Base-by-base conservation (phyloP, 2,329 filamentous ascomycete genomes). In the Triangularia setosa region DNA sequence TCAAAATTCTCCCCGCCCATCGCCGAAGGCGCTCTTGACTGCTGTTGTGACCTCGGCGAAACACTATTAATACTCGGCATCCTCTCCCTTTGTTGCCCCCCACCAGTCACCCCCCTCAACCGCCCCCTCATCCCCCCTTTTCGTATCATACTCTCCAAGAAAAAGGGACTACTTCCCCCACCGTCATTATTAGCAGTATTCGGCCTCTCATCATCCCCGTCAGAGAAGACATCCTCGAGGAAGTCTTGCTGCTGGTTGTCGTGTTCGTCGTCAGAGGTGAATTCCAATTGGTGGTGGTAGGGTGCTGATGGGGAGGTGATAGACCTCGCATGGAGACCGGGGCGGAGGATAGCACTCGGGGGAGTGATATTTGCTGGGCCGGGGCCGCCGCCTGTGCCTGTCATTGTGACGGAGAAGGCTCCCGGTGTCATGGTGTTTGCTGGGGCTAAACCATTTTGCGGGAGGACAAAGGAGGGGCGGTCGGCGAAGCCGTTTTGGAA, bases 401-500 rank as follows among this genome's bases (percentile, higher is more conserved):
- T 62, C 68, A 27, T 70, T 35, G 61, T 64, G 82, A 40, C 35
- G 4, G 35, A 40, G 77, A 89, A 83, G 25, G 85, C 85, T 7
- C 81, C 86, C 0, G 87, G 86, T 62, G 83, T 87, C 86, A 89
- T 87, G 2, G 84, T 81, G 69, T 88, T 87, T 60, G 80, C 78
- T 69, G 83, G 86, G 12, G 23, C 57, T 64, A 48, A 11, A 82
- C 64, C 81, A 14, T 87, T 87, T 21, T 87, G 86, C 12, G 84
- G 83, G 0, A 48, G 9, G 74, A 84, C 77, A 12, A 85, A 78
- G 4, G 86, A 83, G 1, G 87, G 83, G 24, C 89, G 83, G 72
- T 97, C 94, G 1, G 88, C 86, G 71, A 97, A 94, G 4, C 92
- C 92, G 72, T 93, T 96, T 70, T 97, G 92, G 75, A 98, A 95